Evolutionary conservation across 441 rosid species (phyloP).

Genomic region (Populus trichocarpa): DNA sequence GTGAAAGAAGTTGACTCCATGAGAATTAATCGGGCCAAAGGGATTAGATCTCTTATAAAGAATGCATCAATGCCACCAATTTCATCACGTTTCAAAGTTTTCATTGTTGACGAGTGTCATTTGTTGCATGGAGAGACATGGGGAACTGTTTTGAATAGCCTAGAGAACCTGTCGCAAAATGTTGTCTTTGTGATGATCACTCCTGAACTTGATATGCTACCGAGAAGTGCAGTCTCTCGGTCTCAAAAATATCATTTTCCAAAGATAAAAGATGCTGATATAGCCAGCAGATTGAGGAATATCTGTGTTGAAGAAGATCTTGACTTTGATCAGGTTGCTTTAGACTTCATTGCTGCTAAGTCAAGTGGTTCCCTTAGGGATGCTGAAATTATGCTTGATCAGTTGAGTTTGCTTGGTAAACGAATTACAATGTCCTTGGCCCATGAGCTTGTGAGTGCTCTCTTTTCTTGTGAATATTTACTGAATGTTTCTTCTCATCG

Average conservation of each 20-base stretch:
- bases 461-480: conserved; percentile 1
- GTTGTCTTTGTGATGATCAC: conserved; percentile 69
- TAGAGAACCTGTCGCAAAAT: conserved; percentile 59
- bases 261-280: conserved; percentile 57
- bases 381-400: conserved; percentile 94
- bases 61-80: conserved; percentile 55
- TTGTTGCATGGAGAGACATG: conserved; percentile 66
- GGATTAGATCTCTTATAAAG: conserved; percentile 58
- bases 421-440: conserved; percentile 64
- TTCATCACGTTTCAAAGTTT: conserved; percentile 69
- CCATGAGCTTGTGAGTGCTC: conserved; percentile 72
- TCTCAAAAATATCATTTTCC: conserved; percentile 78
- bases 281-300: conserved; percentile 51
- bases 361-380: conserved; percentile 87
- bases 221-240: conserved; percentile 64
- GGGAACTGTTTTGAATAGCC: conserved; percentile 54
- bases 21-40: conserved; percentile 52
- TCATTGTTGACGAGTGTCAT: conserved; percentile 83
- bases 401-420: conserved; percentile 82
- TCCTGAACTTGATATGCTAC: conserved; percentile 72
- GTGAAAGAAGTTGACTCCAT: conserved; percentile 68
- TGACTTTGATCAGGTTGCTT: conserved; percentile 63
- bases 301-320: conserved; percentile 74
- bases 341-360: conserved; percentile 81
- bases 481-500: not conserved